Percentiles rank a stretch among this genome's conserved stretches.
These are phyloP conservation scores for Syzygium grande DNA, from an alignment of 345 rosid genomes.

Conservation along the genomic window DNA sequence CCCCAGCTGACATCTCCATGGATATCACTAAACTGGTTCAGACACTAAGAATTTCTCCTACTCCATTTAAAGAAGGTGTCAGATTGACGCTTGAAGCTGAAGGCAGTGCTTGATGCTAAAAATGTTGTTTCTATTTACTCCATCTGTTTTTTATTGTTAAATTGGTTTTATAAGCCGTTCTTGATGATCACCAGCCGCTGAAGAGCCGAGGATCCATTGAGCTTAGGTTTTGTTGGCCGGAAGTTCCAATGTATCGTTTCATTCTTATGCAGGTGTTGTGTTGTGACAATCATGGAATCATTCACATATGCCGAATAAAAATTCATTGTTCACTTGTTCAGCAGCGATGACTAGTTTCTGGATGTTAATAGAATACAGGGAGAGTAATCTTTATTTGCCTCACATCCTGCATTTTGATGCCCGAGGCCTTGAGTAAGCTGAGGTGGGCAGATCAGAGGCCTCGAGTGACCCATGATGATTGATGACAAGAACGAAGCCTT, in stretches of 20 bases:
- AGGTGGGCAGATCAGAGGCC: neutral
- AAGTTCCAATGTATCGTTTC: neutral
- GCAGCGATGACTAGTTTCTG: neutral
- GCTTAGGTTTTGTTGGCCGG: neutral
- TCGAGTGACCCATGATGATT: neutral
- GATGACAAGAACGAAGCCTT: neutral
- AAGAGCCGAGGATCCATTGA: neutral
- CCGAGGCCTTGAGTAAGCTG: neutral
- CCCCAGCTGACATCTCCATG: constrained; percentile 92
- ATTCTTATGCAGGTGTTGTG: neutral
- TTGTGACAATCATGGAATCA: neutral
- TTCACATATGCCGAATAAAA: neutral
- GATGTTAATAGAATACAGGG: neutral
- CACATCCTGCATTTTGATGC: neutral
- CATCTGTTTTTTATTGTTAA: neutral
- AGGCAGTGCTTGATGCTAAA: constrained; percentile 3
- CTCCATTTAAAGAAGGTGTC: constrained; percentile 58
- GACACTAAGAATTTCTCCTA: constrained; percentile 37
- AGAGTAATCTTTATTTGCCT: neutral
- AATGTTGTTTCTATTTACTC: neutral
- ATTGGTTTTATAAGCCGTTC: neutral
- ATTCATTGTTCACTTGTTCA: neutral
- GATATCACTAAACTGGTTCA: constrained; percentile 60
- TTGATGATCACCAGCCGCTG: neutral
- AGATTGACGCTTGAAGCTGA: constrained; percentile 47